phyloP scores from a whole-genome alignment of 2,329 filamentous ascomycete genomes.

The Curvularia lunata region DNA sequence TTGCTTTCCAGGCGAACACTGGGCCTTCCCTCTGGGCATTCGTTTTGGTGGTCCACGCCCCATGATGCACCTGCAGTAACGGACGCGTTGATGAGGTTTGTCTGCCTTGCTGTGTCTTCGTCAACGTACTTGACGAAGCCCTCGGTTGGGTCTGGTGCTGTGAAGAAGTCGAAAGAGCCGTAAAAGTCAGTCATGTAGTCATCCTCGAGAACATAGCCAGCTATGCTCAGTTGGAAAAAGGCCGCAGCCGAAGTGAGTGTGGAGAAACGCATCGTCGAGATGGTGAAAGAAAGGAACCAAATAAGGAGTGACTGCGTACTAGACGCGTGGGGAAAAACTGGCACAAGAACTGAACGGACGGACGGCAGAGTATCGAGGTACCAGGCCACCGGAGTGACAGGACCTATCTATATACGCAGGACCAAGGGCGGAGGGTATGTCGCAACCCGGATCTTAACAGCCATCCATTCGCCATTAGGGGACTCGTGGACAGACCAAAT shows the following conservation, averaged over 20 bases:
- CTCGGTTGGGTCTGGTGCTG: constrained; percentile 53
- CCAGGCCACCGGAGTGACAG: constrained; percentile 19
- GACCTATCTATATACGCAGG: constrained; percentile 34
- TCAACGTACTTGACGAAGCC: constrained; percentile 53
- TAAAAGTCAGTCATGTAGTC: constrained; percentile 55
- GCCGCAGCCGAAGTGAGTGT: constrained; percentile 44
- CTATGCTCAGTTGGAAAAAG: constrained; percentile 46
- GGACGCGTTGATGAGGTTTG: constrained; percentile 50
- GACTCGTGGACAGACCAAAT: constrained; percentile 16
- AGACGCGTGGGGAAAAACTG: constrained; percentile 38
- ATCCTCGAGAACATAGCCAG: constrained; percentile 51
- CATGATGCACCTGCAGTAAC: constrained; percentile 50
- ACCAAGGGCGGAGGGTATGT: constrained; percentile 11
- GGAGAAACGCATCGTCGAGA: constrained; percentile 47
- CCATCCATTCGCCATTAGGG: constrained; percentile 22
- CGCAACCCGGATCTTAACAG: constrained; percentile 11
- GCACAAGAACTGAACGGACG: constrained; percentile 10
- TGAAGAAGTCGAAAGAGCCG: constrained; percentile 54
- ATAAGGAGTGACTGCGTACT: constrained; percentile 44
- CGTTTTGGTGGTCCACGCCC: constrained; percentile 53
- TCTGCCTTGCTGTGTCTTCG: constrained; percentile 45
- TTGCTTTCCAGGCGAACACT: constrained; percentile 58
- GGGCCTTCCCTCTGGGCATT: constrained; percentile 50
- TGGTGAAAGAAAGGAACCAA: constrained; percentile 24
- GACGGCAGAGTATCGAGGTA: constrained; percentile 18